Evolutionary conservation across 495 filamentous ascomycete genomes (phyloP).

Genomic region (Lasiosphaeria miniovina): DNA sequence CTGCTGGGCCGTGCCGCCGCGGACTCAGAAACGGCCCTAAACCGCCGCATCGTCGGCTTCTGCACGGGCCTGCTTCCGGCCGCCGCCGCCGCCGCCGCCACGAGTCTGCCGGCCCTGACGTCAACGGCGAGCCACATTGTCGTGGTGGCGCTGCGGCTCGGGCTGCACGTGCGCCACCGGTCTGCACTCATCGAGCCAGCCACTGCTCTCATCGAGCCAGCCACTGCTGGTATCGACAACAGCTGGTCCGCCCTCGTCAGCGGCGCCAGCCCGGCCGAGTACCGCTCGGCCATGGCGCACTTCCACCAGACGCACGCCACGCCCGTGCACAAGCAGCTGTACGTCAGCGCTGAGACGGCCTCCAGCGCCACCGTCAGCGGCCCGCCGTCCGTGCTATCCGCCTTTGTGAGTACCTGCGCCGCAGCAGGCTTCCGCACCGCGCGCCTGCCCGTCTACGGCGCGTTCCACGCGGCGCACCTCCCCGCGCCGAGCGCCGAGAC

Average conservation of each 20-base stretch:
- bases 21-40: constrained; percentile 1
- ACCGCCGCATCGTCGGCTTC: constrained; percentile 49
- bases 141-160: constrained; percentile 59
- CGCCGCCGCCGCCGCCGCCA: constrained; percentile 57
- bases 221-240: too few relatives aligned
- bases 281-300: constrained; percentile 33
- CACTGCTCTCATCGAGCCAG: too few relatives aligned
- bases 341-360: constrained; percentile 24
- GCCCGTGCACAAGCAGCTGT: constrained; percentile 5
- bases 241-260: constrained; percentile 6
- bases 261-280: constrained; percentile 27
- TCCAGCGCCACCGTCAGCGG: constrained; percentile 40
- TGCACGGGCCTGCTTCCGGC: constrained; percentile 64
- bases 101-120: constrained; percentile 57
- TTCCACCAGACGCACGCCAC: constrained; percentile 12
- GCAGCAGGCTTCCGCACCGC: constrained; percentile 6
- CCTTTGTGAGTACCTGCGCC: too few relatives aligned
- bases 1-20: constrained; percentile 10
- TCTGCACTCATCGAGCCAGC: too few relatives aligned
- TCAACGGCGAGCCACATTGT: constrained; percentile 59
- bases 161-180: constrained; percentile 20
- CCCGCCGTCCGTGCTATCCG: constrained; percentile 22
- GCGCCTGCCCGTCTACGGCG: constrained; percentile 52
- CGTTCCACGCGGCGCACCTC: constrained; percentile 40
- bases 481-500: background rate